Evolutionary conservation across 106 monocot species (phyloP).

Genomic region (Acorus gramineus): DNA sequence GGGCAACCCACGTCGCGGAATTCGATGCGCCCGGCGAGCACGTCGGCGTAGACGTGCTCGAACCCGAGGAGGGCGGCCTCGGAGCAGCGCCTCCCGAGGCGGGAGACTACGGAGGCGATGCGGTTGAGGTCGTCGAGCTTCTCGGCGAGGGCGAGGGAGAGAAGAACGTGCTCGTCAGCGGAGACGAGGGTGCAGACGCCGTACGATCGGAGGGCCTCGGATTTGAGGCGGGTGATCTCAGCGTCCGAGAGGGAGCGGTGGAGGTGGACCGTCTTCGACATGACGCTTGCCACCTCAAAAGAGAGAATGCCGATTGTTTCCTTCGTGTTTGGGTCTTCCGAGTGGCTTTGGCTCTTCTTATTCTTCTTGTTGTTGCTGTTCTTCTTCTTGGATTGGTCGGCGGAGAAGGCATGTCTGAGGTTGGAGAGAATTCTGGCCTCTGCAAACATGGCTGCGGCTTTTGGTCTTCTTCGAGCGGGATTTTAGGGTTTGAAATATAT

Average conservation of each 20-base stretch:
- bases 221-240: slow-evolving; percentile 29
- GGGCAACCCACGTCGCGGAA: slow-evolving; percentile 23
- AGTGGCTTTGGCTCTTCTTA: not conserved
- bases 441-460: slow-evolving; percentile 19
- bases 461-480: no score
- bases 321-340: not conserved
- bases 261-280: slow-evolving; percentile 69
- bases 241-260: slow-evolving; percentile 66
- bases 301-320: slow-evolving; percentile 63
- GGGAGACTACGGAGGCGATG: slow-evolving; percentile 66
- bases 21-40: slow-evolving; percentile 39
- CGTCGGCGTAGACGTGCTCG: slow-evolving; percentile 83
- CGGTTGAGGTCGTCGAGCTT: slow-evolving; percentile 81
- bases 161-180: slow-evolving; percentile 30
- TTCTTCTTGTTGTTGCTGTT: slow-evolving; percentile 15
- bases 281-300: slow-evolving; percentile 82
- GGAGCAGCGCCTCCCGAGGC: slow-evolving; percentile 68
- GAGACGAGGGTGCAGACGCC: slow-evolving; percentile 51
- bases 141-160: slow-evolving; percentile 62
- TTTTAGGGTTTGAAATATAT: no score
- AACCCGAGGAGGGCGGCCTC: slow-evolving; percentile 62
- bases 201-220: slow-evolving; percentile 29
- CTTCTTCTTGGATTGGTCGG: slow-evolving; percentile 1
- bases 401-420: not conserved
- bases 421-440: slow-evolving; percentile 42